Base-by-base conservation (phyloP, 495 filamentous ascomycete genomes). In the Daldinia concentrica region DNA sequence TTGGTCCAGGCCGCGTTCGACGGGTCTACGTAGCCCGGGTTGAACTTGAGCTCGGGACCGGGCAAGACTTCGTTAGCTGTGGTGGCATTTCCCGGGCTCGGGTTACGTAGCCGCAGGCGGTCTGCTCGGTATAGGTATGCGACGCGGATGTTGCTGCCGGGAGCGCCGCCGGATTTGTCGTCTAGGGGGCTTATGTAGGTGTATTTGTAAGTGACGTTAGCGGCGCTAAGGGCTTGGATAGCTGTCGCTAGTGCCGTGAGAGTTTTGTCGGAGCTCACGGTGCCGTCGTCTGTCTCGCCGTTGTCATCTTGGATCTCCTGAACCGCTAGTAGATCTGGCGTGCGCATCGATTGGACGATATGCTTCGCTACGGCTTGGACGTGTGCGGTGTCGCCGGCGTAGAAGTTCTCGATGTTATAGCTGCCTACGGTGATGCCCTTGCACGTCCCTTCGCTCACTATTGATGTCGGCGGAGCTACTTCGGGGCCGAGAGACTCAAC, bases 391-490 rank as follows among this genome's bases (percentile, higher is more conserved):
- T 78, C 78, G 0, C 62, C 80, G 0, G 86, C 86, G 3, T 79
- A 63, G 8, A 90, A 80, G 74, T 90, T 90, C 58, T 89, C 85
- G 56, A 90, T 82, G 76, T 90, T 90, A 80, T 89, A 90, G 58
- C 78, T 77, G 45, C 82, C 88, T 14, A 90, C 66, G 0, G 86
- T 88, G 12, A 90, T 57, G 36, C 79, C 82, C 2, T 72, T 71
- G 77, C 88, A 90, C 14, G 77, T 79, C 1, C 81, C 79, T 9
- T 74, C 66, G 29, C 81, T 82, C 5, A 72, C 66, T 15, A 90
- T 71, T 0, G 70, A 76, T n/a, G 86, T 84, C 0, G 85, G 64
- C 5, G 73, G 74, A 15, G 82, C 75, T 8, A 73, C 64, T 1
- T 66, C 76, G 0, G 79, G 83, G n/a, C 64, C 51, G 4, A 71